Evolutionary conservation across 2,329 filamentous ascomycete species (phyloP).

Genomic region (Alternaria viburni): DNA sequence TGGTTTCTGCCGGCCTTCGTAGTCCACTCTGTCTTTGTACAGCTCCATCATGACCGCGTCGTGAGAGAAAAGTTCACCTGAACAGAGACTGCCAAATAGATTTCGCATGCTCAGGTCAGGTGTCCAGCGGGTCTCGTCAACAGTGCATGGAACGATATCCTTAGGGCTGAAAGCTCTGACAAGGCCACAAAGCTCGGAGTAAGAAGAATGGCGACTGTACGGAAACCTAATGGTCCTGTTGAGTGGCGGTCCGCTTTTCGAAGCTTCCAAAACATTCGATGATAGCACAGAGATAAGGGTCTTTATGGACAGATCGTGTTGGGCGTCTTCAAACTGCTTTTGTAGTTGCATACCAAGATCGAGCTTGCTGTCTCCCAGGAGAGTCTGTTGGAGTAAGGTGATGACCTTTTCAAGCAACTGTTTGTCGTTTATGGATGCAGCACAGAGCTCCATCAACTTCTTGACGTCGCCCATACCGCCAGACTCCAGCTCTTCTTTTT

Average conservation of each 20-base stretch:
- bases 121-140: constrained; percentile 67
- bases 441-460: constrained; percentile 61
- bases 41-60: constrained; percentile 65
- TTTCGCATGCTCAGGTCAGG: constrained; percentile 66
- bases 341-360: constrained; percentile 36
- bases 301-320: constrained; percentile 38
- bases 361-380: constrained; percentile 26
- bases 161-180: constrained; percentile 71
- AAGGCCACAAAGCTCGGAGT: constrained; percentile 76
- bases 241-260: background rate
- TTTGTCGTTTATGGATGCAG: constrained; percentile 45
- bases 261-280: constrained; percentile 13
- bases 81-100: constrained; percentile 76
- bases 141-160: constrained; percentile 84
- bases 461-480: constrained; percentile 56
- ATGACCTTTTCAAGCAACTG: constrained; percentile 45
- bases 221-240: constrained; percentile 65
- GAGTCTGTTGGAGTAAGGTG: constrained; percentile 38
- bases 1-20: constrained; percentile 16
- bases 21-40: constrained; percentile 21
- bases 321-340: constrained; percentile 25
- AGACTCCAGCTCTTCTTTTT: constrained; percentile 69
- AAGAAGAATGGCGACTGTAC: constrained; percentile 89
- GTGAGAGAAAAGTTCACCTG: constrained; percentile 65
- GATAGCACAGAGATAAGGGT: constrained; percentile 41